phyloP scores from a whole-genome alignment of 306 rosid species.

The Lablab purpureus region DNA sequence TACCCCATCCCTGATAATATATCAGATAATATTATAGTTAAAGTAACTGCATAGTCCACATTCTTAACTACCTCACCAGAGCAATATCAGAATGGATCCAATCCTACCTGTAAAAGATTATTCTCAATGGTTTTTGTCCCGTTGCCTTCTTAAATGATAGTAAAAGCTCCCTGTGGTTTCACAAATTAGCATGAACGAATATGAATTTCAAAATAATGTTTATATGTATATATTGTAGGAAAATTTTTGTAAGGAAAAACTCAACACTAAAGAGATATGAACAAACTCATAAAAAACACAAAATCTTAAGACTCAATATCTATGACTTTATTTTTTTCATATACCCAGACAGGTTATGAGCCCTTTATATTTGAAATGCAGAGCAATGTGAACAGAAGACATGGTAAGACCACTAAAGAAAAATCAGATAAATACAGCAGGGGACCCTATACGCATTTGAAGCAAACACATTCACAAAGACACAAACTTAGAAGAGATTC shows the following conservation, averaged over 20 bases:
- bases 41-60: constrained; percentile 14
- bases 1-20: constrained; percentile 63
- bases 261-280: no score
- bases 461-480: not conserved
- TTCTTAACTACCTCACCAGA: constrained; percentile 1
- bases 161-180: constrained; percentile 50
- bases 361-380: not conserved
- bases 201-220: no score
- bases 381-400: not conserved
- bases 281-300: no score
- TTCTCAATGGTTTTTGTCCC: constrained; percentile 59
- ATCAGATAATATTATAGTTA: constrained; percentile 2
- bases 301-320: no score
- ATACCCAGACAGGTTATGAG: not conserved
- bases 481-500: constrained; percentile 3
- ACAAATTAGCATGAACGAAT: constrained; percentile 8
- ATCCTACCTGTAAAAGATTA: constrained; percentile 56
- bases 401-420: not conserved
- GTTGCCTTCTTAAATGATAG: constrained; percentile 55
- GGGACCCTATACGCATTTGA: not conserved
- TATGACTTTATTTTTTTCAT: no score
- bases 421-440: not conserved
- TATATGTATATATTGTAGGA: no score
- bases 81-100: constrained; percentile 7
- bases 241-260: no score